Base-by-base conservation (phyloP, 192 early-diverging fungal genomes). In the Chytriomyces hyalinus region DNA sequence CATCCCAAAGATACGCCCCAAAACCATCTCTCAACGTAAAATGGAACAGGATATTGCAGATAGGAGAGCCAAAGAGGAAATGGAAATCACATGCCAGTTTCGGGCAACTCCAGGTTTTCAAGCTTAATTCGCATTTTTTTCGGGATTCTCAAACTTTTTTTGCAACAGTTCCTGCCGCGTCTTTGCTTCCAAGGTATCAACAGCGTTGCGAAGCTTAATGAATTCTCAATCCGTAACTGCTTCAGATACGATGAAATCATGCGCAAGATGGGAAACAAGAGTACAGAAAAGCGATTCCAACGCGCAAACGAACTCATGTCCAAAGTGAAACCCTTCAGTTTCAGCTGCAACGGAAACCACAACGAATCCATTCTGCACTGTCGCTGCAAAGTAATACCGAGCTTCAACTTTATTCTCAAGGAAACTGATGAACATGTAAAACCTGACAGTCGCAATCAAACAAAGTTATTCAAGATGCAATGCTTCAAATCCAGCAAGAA, bases 291-390 rank as follows among this genome's bases (percentile, higher is more conserved):
- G 26, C 28, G 67, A 49, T 15, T 26, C 22, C 11, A 60, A n/a
- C 53, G 77, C 6, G 44, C 66, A 15, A 62, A 72, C 49, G 69
- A 61, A 22, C 49, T 78, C n/a, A 71, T 72, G 66, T 51, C 46
- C 17, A 64, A 63, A 50, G 26, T 63, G 17, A 78, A 78, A 59
- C 68, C 77, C 7, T 78, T 78, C 70, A 78, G 77, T 63, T 78
- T 78, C 51, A 60, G 57, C 17, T 44, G 70, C 62, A 51, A 78
- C 26, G 49, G n/a, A 36, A 24, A 61, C 50, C 68, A 70, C 28
- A 9, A 44, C 63, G 43, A 43, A 10, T 13, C 53, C 6, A 20
- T 73, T 22, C 13, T 57, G 43, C 72, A 73, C 44, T 78, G 77
- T 62, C 6, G 36, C 8, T 78, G 77, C 62, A 78, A 78, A 45